Percentiles rank a stretch among this genome's conserved stretches.
Evolutionary conservation across 1,139 yeast genomes (phyloP).

Genomic region (Wickerhamomyces sp.): DNA sequence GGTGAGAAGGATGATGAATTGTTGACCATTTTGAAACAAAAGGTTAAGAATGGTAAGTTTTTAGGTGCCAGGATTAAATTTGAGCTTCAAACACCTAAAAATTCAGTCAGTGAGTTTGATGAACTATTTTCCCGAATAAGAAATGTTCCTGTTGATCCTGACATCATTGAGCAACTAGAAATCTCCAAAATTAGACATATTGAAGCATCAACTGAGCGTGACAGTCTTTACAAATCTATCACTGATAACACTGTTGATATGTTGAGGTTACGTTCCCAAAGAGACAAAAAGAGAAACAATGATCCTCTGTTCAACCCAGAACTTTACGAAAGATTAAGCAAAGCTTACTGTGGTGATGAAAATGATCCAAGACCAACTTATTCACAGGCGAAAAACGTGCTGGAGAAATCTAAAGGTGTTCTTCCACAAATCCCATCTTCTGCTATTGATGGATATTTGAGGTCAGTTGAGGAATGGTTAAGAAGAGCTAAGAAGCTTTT

Average conservation of each 20-base stretch:
- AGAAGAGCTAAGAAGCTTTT: constrained; percentile 34
- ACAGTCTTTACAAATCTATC: constrained; percentile 22
- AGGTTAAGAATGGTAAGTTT: constrained; percentile 16
- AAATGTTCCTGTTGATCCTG: constrained; percentile 21
- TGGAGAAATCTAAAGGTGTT: constrained; percentile 22
- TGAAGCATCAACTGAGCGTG: constrained; percentile 27
- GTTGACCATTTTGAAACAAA: constrained; percentile 14
- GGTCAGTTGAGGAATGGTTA: constrained; percentile 41
- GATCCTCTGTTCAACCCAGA: constrained; percentile 4
- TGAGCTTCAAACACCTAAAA: constrained; percentile 21
- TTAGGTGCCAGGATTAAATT: constrained; percentile 26
- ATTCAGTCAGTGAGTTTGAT: constrained; percentile 20
- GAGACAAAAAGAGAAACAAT: constrained; percentile 5
- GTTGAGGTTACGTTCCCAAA: constrained; percentile 5
- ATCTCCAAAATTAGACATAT: constrained; percentile 19
- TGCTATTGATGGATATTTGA: constrained; percentile 20
- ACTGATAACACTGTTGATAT: constrained; percentile 13
- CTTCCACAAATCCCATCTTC: constrained; percentile 6
- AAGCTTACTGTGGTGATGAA: constrained; percentile 23
- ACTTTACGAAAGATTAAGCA: constrained; percentile 8
- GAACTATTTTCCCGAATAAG: constrained; percentile 17
- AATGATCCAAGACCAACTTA: constrained; percentile 28
- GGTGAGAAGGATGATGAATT: constrained; percentile 20
- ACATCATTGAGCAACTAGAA: constrained; percentile 15
- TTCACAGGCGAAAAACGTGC: constrained; percentile 21